Conservation (phyloP, 495 filamentous ascomycete species). For the Trichoderma erinaceum region DNA sequence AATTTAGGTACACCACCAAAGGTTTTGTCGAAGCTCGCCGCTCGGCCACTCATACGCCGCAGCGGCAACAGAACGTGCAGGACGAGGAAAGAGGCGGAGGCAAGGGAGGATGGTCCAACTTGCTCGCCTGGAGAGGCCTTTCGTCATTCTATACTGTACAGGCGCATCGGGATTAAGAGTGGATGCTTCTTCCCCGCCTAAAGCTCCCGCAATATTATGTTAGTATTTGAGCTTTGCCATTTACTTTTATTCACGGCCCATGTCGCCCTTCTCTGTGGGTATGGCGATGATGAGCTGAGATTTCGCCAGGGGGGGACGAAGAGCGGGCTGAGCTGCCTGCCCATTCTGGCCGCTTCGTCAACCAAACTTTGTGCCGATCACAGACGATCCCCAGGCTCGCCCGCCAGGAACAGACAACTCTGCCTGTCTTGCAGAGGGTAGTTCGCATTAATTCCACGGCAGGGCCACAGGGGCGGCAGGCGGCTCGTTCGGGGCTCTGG, state of each 20-base stretch:
- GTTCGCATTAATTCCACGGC: background rate
- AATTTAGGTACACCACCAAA: slow-evolving; percentile 9
- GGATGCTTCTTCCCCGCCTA: background rate
- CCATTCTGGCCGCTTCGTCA: background rate
- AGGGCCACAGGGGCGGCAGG: background rate
- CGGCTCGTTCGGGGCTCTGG: background rate
- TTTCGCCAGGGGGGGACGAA: background rate
- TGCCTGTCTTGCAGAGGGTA: background rate
- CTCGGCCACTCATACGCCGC: slow-evolving; percentile 1
- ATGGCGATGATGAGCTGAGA: background rate
- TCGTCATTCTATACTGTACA: background rate
- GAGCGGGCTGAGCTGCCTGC: background rate
- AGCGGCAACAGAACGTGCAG: background rate
- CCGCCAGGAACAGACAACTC: background rate
- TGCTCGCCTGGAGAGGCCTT: background rate
- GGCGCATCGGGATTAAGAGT: background rate
- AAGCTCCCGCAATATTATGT: too few species aligned
- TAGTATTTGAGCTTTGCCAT: too few species aligned
- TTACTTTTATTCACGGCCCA: too few species aligned
- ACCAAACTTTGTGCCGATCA: background rate
- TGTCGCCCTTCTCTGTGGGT: background rate
- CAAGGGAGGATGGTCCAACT: background rate
- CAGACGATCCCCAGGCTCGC: background rate
- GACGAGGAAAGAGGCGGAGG: background rate
- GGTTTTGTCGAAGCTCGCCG: slow-evolving; percentile 11